phyloP scores from a whole-genome alignment of 805 yeast species.

The Kodamaea restingae region DNA sequence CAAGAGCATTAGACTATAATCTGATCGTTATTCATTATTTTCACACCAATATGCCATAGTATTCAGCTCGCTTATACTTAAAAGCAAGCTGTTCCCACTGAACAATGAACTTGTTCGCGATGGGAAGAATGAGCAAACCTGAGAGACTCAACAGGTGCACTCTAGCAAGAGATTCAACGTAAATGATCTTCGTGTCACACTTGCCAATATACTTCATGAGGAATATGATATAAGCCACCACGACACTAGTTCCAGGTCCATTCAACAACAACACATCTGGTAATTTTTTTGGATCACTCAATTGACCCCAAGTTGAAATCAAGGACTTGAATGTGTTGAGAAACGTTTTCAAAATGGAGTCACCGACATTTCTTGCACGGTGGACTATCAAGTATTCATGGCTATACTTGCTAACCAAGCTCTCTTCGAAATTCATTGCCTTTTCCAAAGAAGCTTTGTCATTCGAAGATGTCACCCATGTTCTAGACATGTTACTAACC shows the following conservation, averaged over 20 bases:
- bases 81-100: conserved; percentile 74
- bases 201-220: conserved; percentile 45
- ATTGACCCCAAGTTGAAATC: conserved; percentile 20
- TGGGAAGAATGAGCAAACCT: conserved; percentile 66
- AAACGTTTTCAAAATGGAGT: conserved; percentile 45
- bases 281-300: conserved; percentile 23
- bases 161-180: conserved; percentile 84
- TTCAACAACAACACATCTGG: conserved; percentile 53
- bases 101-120: conserved; percentile 75
- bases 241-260: conserved; percentile 83
- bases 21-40: neutral
- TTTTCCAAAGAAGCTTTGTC: conserved; percentile 48
- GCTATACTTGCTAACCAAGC: conserved; percentile 11
- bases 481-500: conserved; percentile 22
- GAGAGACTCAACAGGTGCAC: conserved; percentile 71
- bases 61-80: conserved; percentile 60
- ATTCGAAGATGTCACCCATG: conserved; percentile 46
- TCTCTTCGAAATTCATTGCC: conserved; percentile 34
- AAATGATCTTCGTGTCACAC: conserved; percentile 56
- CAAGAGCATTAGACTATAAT: neutral
- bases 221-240: conserved; percentile 58
- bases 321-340: conserved; percentile 42
- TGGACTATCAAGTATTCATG: conserved; percentile 34
- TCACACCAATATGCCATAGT: conserved; percentile 70
- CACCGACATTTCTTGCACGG: conserved; percentile 62